A percentile compares a stretch with the other conserved stretches of the same genome.
These are phyloP conservation scores for Alternaria ethzedia DNA, from an alignment of 2,329 filamentous ascomycete species.

Conservation along the genomic window DNA sequence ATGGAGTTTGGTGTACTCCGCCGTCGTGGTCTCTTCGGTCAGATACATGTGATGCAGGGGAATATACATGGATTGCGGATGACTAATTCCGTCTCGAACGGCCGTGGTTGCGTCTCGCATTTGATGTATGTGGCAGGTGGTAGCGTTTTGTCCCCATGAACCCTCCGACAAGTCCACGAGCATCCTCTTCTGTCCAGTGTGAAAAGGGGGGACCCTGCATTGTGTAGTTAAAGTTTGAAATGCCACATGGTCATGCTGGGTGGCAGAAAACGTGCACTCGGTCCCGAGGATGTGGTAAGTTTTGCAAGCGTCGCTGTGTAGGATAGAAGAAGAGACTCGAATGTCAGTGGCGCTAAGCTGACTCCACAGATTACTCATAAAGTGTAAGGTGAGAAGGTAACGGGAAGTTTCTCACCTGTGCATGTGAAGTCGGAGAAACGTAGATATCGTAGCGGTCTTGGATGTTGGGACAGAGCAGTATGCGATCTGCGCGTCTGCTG, in stretches of 20 bases:
- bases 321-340: background rate
- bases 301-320: background rate
- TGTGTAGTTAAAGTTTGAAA: background rate
- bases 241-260: conserved; percentile 1
- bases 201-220: background rate
- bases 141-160: background rate
- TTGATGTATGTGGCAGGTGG: background rate
- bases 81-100: background rate
- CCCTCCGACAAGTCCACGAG: background rate
- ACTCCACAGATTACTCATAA: background rate
- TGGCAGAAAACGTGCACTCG: conserved; percentile 5
- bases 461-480: background rate
- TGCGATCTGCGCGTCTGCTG: background rate
- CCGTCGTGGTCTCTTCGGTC: background rate
- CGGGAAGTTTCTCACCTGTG: background rate
- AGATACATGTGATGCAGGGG: background rate
- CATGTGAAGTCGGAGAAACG: background rate
- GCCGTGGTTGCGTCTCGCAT: background rate
- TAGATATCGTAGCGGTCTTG: background rate
- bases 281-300: background rate
- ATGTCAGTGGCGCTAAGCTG: background rate
- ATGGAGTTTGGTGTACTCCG: background rate
- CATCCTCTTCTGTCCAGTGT: background rate
- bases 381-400: background rate
- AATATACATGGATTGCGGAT: background rate